Evolutionary conservation across 176 grass and related monocot species (phyloP), one percentile per base, ranked within the genome.

Genomic region (Metroxylon sagu): DNA sequence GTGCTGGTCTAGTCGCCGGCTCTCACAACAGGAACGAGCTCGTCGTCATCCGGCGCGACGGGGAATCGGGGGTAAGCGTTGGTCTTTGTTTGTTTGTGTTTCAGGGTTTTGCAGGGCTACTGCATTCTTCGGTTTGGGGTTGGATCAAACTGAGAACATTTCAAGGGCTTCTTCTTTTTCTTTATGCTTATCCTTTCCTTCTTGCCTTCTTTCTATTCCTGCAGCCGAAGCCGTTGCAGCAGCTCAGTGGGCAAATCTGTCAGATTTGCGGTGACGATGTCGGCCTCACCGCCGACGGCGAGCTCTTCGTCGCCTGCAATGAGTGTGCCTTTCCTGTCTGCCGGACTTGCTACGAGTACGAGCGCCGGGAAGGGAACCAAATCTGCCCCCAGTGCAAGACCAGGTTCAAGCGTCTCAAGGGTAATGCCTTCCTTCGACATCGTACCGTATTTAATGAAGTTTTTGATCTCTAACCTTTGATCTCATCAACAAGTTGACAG

Each of bases 371-470:
- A 35, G 94, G 94, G 21, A 99, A 75, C 26, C 88, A 99, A 53
- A 79, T 81, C 25, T 99, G 94, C 76, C 94, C 88, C 3, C 94
- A 99, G 69, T 99, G 94, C 94, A 99, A 99, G 82, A 99, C 94
- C 76, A 88, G 89, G 72, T 93, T 91, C 94, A 99, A 99, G 82
- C 85, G 88, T 51, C 94, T 91, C 81, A 99, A 93, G 62, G 94
- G 94, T 99, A 79, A 62, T 19, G 18, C 23, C 4, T 25, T 19
- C 16, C 49, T 66, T 43, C 17, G 16, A 12, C 16, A 16, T 48
- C 18, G 19, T 26, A 51, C 49, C 8, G 35, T 56, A 2, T 55
- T 26, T 52, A 39, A 39, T 39, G 31, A 39, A 39, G 31, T 39
- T 39, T 2, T 16, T 29, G 59, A 56, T 64, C 25, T 16, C 7